These are phyloP conservation scores for Dioscorea cayenensis DNA, from an alignment of 116 monocot species.

Conservation along the genomic window DNA sequence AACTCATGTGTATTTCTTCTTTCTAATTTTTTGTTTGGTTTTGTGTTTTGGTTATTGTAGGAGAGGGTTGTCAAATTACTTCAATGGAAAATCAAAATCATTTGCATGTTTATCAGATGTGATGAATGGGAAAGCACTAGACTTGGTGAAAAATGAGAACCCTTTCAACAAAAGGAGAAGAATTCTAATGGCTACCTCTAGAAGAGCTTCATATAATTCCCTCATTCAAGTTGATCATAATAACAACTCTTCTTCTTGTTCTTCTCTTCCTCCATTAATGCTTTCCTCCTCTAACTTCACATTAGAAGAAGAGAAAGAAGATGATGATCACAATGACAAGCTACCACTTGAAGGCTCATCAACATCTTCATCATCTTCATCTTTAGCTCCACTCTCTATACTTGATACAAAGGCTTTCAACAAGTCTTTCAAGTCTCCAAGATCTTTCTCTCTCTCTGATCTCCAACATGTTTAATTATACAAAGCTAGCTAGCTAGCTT, in stretches of 20 bases:
- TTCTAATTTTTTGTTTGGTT: background rate
- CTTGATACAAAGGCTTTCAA: background rate
- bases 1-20: no score
- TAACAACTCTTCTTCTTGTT: background rate
- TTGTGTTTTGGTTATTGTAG: constrained; percentile 13
- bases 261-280: background rate
- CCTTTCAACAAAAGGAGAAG: constrained; percentile 63
- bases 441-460: constrained; percentile 27
- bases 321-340: background rate
- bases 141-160: constrained; percentile 57
- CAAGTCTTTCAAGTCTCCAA: constrained; percentile 13
- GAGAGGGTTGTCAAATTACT: constrained; percentile 63
- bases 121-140: constrained; percentile 4
- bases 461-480: constrained; percentile 18
- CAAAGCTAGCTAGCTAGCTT: background rate
- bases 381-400: constrained; percentile 5
- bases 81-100: constrained; percentile 62
- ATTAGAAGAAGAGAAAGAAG: no score
- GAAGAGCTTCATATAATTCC: constrained; percentile 35
- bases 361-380: background rate
- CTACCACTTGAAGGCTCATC: background rate
- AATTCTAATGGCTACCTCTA: constrained; percentile 22
- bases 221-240: background rate
- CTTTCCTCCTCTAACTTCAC: no score
- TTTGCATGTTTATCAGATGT: constrained; percentile 46